These are phyloP conservation scores for Lactarius akahatsu DNA, from an alignment of 768 basidiomycete genomes.

Conservation along the genomic window DNA sequence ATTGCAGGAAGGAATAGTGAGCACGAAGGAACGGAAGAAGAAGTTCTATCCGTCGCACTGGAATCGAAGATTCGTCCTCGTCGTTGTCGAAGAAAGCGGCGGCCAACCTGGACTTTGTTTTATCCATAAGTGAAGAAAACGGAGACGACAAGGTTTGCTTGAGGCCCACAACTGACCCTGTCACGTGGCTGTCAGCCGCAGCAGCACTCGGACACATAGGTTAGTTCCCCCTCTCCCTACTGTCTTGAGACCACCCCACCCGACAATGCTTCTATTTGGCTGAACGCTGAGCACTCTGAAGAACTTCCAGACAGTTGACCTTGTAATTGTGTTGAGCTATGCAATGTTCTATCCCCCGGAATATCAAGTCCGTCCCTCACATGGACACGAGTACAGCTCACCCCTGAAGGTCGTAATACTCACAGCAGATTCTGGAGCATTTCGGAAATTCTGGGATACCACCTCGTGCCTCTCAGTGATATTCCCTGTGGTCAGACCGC, in stretches of 20 bases:
- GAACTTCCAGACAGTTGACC: neutral
- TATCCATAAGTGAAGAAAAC: slow-evolving; percentile 49
- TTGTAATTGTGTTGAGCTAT: neutral
- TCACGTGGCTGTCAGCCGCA: neutral
- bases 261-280: too few relatives aligned
- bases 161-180: neutral
- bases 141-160: neutral
- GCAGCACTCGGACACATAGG: too few relatives aligned
- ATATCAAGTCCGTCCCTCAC: neutral
- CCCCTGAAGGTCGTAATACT: neutral
- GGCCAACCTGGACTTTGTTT: slow-evolving; percentile 64
- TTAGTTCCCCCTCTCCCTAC: too few relatives aligned
- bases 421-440: neutral
- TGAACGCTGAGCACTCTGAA: neutral
- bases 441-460: neutral
- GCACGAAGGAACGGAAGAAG: slow-evolving; percentile 47
- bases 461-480: neutral
- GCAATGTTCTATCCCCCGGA: neutral
- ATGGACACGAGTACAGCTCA: neutral
- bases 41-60: slow-evolving; percentile 88
- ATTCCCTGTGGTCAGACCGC: neutral
- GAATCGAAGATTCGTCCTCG: slow-evolving; percentile 82
- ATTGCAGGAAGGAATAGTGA: slow-evolving; percentile 54
- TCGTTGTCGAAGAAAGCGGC: slow-evolving; percentile 84
- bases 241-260: too few relatives aligned